phyloP scores from a whole-genome alignment of 2,329 filamentous ascomycete genomes.

The Exophiala calicioides region DNA sequence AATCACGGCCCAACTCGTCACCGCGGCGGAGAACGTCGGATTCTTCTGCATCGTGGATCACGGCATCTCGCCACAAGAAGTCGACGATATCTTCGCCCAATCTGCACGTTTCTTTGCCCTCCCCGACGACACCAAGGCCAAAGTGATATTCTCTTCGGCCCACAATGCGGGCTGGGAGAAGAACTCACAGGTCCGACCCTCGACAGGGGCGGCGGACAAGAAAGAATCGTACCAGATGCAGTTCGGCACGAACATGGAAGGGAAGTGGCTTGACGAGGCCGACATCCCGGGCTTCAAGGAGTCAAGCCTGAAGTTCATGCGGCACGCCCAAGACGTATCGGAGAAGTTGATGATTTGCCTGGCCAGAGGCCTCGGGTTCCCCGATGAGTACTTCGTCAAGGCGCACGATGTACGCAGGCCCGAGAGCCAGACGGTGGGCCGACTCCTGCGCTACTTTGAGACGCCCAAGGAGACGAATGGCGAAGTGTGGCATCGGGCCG shows the following conservation, averaged over 20 bases:
- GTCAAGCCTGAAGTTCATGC: slow-evolving; percentile 55
- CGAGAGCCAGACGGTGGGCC: slow-evolving; percentile 57
- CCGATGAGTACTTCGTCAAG: slow-evolving; percentile 58
- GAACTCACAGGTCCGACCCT: slow-evolving; percentile 59
- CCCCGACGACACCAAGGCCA: slow-evolving; percentile 53
- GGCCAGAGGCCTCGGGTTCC: slow-evolving; percentile 58
- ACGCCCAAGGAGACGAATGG: slow-evolving; percentile 35
- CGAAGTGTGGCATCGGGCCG: slow-evolving; percentile 48
- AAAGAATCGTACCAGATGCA: slow-evolving; percentile 67
- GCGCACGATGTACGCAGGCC: slow-evolving; percentile 54
- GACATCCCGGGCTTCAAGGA: slow-evolving; percentile 53
- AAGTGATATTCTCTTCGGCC: slow-evolving; percentile 54
- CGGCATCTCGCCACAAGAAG: slow-evolving; percentile 51
- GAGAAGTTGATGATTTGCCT: slow-evolving; percentile 62
- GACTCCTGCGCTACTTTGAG: slow-evolving; percentile 60
- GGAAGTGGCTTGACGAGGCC: slow-evolving; percentile 54
- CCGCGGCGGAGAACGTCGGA: slow-evolving; percentile 60
- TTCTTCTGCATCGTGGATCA: slow-evolving; percentile 62
- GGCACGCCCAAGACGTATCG: slow-evolving; percentile 53
- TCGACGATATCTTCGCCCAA: slow-evolving; percentile 55
- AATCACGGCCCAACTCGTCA: slow-evolving; percentile 55
- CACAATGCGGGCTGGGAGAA: slow-evolving; percentile 65
- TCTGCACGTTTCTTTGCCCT: slow-evolving; percentile 58
- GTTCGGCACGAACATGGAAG: slow-evolving; percentile 57
- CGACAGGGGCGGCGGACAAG: slow-evolving; percentile 59